Base-by-base conservation (phyloP, 768 basidiomycete genomes). In the Lentinus brumalis region DNA sequence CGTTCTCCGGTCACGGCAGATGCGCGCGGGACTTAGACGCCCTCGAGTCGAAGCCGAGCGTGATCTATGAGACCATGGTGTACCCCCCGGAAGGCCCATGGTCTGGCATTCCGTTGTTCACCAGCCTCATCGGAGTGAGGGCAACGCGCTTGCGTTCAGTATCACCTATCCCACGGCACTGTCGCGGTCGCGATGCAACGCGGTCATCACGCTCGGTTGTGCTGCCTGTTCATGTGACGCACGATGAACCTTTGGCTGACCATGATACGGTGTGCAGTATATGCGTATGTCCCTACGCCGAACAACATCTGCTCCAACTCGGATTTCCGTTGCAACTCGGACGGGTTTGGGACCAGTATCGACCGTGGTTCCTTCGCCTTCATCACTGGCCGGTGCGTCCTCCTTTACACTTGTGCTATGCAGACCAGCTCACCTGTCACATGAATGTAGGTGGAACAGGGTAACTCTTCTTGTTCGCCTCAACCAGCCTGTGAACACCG, bases 391-490 rank as follows among this genome's bases (percentile, higher is more conserved):
- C 77, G 81, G 86, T 93, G 72, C 74, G 90, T 76, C 51, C 46
- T 64, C 49, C 21, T 26, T 6, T 44, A 18, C 9, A 10, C 38
- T n/a, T 10, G 10, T 6, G 1, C 7, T 32, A 32, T 40, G 4
- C 16, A 6, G 26, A 53, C 40, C 29, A 31, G 39, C 30, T 59
- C 29, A 35, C 59, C 51, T 50, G 53, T 39, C 61, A 53, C 18
- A 32, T 7, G 21, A 45, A 26, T 16, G 1, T 47, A 87, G 85
- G 66, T 92, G 91, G 92, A 86, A 83, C 61, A 79, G 81, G 15
- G 72, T 95, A 38, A 82, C 88, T n/a, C 72, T 94, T 53, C 76
- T 92, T 12, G 87, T 93, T n/a, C 85, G 87, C 56, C 72, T 94
- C 59, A 96, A 95, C 70, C 78, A 84, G 51, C 88, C 88, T 0